Conservation (phyloP, 345 rosid species). For the Rhodamnia rubescens region DNA sequence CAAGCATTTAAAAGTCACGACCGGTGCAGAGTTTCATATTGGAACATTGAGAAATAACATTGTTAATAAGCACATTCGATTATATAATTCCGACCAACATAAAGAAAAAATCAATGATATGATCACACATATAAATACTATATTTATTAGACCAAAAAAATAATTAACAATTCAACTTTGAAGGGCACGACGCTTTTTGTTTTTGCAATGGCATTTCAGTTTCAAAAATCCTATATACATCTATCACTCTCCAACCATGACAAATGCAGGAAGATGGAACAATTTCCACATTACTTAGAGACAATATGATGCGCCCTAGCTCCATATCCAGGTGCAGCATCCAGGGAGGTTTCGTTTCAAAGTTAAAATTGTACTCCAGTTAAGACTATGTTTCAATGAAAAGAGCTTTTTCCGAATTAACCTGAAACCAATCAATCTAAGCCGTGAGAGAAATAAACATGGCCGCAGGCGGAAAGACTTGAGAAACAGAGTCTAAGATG, state of each 20-base stretch:
- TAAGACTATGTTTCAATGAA: too few species aligned
- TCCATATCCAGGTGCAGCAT: background rate
- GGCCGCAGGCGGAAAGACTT: background rate
- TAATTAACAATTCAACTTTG: too few species aligned
- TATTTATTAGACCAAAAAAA: too few species aligned
- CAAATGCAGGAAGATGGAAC: background rate
- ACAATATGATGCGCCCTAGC: too few species aligned
- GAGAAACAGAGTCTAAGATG: background rate
- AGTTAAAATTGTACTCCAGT: background rate
- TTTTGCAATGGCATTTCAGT: too few species aligned
- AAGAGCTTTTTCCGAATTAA: too few species aligned
- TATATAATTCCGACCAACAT: too few species aligned
- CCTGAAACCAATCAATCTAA: background rate
- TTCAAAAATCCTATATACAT: too few species aligned
- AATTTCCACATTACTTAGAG: background rate
- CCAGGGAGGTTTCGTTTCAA: background rate
- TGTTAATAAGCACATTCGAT: background rate
- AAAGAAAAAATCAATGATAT: too few species aligned
- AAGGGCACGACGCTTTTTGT: too few species aligned
- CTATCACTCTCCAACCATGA: background rate
- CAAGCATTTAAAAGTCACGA: background rate
- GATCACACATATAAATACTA: background rate
- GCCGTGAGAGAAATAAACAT: background rate
- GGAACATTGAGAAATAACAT: accelerated
- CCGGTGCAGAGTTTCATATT: background rate